phyloP scores from a whole-genome alignment of 163 green algal genomes.

The Scenedesmus sp. region DNA sequence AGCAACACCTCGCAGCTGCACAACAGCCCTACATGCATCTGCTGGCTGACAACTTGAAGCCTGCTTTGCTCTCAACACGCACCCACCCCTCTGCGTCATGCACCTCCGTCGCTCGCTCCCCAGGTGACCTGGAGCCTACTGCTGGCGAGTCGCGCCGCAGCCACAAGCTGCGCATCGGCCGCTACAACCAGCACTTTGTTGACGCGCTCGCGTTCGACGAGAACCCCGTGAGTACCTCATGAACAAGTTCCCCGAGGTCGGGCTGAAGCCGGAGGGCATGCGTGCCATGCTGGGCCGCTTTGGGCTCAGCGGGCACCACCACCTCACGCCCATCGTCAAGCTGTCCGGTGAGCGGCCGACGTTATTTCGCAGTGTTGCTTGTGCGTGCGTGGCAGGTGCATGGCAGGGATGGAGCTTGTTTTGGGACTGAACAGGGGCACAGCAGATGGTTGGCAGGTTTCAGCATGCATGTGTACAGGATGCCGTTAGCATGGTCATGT shows the following conservation, averaged over 20 bases:
- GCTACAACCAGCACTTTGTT: slow-evolving; percentile 99
- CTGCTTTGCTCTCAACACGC: background rate
- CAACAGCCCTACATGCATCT: background rate
- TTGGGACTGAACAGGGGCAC: too few species aligned
- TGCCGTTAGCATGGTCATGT: too few species aligned
- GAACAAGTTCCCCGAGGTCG: slow-evolving; percentile 68
- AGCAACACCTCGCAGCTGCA: background rate
- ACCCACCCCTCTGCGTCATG: background rate
- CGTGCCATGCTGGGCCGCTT: slow-evolving; percentile 95
- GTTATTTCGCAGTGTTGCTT: background rate
- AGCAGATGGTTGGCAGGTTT: too few species aligned
- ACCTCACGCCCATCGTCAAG: slow-evolving; percentile 98
- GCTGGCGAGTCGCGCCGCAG: slow-evolving; percentile 89
- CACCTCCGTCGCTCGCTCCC: background rate
- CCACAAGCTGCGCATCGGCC: slow-evolving; percentile 95
- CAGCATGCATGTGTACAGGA: too few species aligned
- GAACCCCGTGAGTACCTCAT: slow-evolving; percentile 97
- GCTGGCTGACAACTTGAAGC: background rate
- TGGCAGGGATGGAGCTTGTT: too few species aligned
- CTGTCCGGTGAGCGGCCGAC: slow-evolving; percentile 78
- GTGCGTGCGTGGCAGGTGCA: background rate
- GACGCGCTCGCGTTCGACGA: slow-evolving; percentile 96
- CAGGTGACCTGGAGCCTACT: slow-evolving; percentile 89
- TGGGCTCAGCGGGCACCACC: slow-evolving; percentile 95
- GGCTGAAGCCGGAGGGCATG: slow-evolving; percentile 93